These are phyloP conservation scores for Clarireedia hainanense DNA, from an alignment of 2,329 filamentous ascomycete genomes.

Conservation along the genomic window DNA sequence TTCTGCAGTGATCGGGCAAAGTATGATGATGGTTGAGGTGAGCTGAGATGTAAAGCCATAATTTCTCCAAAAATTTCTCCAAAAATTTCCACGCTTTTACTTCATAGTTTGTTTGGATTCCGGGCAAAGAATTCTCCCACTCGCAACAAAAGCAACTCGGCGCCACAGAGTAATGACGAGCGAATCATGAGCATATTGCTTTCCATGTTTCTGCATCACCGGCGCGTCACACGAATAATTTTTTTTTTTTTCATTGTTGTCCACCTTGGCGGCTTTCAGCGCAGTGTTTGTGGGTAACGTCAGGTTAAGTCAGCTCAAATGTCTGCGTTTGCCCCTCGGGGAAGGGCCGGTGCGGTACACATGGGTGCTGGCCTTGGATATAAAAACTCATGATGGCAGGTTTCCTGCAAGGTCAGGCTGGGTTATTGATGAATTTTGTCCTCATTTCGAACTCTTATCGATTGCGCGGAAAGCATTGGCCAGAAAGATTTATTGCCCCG, in stretches of 20 bases:
- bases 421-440: neutral
- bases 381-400: neutral
- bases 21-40: neutral
- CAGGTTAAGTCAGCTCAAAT: neutral
- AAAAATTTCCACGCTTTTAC: neutral
- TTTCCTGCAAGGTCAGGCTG: conserved; percentile 1
- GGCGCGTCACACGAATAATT: neutral
- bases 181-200: neutral
- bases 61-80: too few relatives aligned
- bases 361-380: neutral
- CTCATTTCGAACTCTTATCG: neutral
- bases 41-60: neutral
- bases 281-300: neutral
- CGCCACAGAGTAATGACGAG: neutral
- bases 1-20: neutral
- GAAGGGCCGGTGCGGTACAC: neutral
- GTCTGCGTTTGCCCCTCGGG: neutral
- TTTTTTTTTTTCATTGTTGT: neutral
- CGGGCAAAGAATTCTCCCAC: neutral
- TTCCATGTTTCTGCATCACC: neutral
- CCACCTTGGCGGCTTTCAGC: too few relatives aligned
- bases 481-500: neutral
- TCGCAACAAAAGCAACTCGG: neutral
- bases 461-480: neutral
- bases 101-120: neutral